Base-by-base conservation (phyloP, 2,329 filamentous ascomycete genomes). In the Teratosphaeriaceae sp. region DNA sequence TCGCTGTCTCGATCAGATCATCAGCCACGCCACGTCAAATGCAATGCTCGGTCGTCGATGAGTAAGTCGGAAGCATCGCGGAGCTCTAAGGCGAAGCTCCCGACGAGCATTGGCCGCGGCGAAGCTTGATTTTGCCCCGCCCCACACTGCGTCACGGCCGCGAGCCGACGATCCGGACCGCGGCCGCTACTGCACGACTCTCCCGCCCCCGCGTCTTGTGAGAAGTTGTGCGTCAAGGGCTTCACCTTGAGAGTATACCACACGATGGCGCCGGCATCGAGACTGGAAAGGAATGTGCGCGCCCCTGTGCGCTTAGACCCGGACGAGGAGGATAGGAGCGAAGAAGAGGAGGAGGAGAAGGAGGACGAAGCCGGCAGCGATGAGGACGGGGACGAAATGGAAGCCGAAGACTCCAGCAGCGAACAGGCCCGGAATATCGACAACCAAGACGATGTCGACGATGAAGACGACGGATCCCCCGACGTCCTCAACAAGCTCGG, bases 401-500 rank as follows among this genome's bases (percentile, higher is more conserved):
- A 26, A n/a, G 42, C 39, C 12, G 22, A 26, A 12, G 24, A 20
- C 9, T 35, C 23, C 26, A 27, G 9, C 16, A 42, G 42, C 6
- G 22, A 45, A 24, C 42, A 37, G 24, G 47, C 40, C 26, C 40
- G 23, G 19, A 45, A 49, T 13, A 44, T 44, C 35, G 47, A 42
- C 16, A 29, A 58, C 38, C 60, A 63, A 12, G 62, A 62, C 23
- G 46, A 49, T 13, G 46, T 44, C 35, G 47, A 42, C 16, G 34
- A 58, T 38, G 60, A 63, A 12, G 62, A 62, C 16, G 63, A 70
- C 20, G 61, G 65, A n/a, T n/a, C n/a, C 29, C 61, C 64, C 2
- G 64, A 71, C 42, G 64, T 69, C 19, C 59, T 70, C 38, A 61
- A 66, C 12, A 61, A 67, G 24, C 65, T 82, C 45, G 73, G 70